Evolutionary conservation across 1,284 basidiomycete species (phyloP), one percentile per base, ranked within the genome.

Genomic region (Testicularia cyperi): DNA sequence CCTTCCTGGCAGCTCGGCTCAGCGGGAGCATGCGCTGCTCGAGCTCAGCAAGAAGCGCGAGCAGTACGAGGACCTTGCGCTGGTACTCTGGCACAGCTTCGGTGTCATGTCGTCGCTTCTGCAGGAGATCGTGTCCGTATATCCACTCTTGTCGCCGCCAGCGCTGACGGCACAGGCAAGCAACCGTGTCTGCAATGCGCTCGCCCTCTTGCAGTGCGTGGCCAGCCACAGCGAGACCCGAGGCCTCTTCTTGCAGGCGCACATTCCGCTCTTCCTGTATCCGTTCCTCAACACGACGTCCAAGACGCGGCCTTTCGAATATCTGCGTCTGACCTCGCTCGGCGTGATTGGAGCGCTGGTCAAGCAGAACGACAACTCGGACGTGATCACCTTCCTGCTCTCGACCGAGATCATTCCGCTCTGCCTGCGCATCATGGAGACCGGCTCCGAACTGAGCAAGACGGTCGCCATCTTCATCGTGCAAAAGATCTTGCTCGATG

Each of bases 401-500:
- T 97, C 94, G 9, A 99, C 95, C 39, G 95, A 99, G 81, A 99
- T 98, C 78, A 99, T 99, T 74, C 95, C 95, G 19, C 86, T 99
- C 48, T 99, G 95, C 77, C 84, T 99, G 38, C 87, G 95, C 40
- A 99, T 99, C 79, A 99, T 99, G 95, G 95, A 99, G 79, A 98
- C 95, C 1, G 95, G 95, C 34, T 95, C 92, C 6, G 95, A 99
- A 72, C 84, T 99, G n/a, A 91, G 88, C 60, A 99, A 99, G 80
- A 99, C 95, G 0, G 95, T 99, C 33, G 95, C 95, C 35, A 99
- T 99, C 74, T 99, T 99, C 79, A 99, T 99, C 73, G 95, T 99
- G 3, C 95, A 99, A 78, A 99, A 98, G 81, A 98, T 99, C 66
- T 82, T 99, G 16, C 83, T 98, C 42, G 95, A 99, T 77, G 95